A percentile compares a stretch with the other conserved stretches of the same genome.
These are phyloP conservation scores for Tubosaeta sp. DNA, from an alignment of 768 basidiomycete species.

Conservation along the genomic window DNA sequence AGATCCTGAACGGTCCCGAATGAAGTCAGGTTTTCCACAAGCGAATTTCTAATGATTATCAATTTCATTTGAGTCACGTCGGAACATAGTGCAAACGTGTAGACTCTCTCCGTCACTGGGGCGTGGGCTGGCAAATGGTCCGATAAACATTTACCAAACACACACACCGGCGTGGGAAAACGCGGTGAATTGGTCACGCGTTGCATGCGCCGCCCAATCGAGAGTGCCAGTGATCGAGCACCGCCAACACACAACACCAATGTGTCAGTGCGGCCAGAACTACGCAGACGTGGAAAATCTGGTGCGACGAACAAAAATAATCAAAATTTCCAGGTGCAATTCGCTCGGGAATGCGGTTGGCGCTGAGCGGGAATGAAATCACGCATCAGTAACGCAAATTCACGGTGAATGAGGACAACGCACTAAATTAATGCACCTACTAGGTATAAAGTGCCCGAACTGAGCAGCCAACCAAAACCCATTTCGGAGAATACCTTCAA, in stretches of 20 bases:
- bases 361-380: constrained; percentile 51
- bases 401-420: constrained; percentile 37
- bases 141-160: constrained; percentile 20
- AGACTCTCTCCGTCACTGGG: constrained; percentile 26
- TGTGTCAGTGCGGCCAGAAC: constrained; percentile 67
- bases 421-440: constrained; percentile 79
- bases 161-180: constrained; percentile 19
- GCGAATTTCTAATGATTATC: constrained; percentile 29
- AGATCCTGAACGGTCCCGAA: constrained; percentile 23
- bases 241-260: constrained; percentile 52
- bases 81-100: constrained; percentile 27
- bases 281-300: constrained; percentile 85
- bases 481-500: constrained; percentile 51
- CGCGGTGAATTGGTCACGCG: constrained; percentile 23
- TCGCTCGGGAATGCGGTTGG: constrained; percentile 77
- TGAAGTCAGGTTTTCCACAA: constrained; percentile 13
- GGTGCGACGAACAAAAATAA: constrained; percentile 75
- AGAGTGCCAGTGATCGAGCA: constrained; percentile 57
- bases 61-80: constrained; percentile 20
- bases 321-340: constrained; percentile 76
- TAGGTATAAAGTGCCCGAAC: constrained; percentile 74
- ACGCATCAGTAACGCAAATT: constrained; percentile 21
- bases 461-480: constrained; percentile 67
- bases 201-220: constrained; percentile 16
- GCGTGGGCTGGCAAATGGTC: constrained; percentile 17